Conservation (phyloP, 1,139 yeast genomes). For the Casaregolazyma lundiana region DNA sequence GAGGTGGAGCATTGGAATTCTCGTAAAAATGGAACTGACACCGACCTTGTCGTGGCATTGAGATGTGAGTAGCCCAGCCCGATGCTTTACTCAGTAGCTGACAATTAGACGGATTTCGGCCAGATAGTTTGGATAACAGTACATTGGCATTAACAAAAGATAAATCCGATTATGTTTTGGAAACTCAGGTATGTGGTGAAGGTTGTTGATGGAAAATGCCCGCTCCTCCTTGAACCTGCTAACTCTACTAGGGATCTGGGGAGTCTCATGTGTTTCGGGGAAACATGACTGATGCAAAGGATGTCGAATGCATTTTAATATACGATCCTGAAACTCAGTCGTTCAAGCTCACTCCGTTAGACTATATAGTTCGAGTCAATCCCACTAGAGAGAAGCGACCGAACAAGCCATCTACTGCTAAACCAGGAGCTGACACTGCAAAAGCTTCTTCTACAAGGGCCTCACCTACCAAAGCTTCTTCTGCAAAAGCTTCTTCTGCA, state of each 20-base stretch:
- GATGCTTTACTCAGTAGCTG: slow-evolving; percentile 7
- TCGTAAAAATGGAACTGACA: neutral
- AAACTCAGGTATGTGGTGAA: slow-evolving; percentile 13
- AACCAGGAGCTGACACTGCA: slow-evolving; percentile 2
- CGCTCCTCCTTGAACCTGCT: neutral
- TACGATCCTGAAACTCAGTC: slow-evolving; percentile 24
- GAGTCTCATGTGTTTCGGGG: slow-evolving; percentile 27
- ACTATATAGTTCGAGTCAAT: slow-evolving; percentile 27
- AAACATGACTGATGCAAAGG: slow-evolving; percentile 26
- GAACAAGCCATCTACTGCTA: neutral
- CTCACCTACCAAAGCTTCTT: slow-evolving; percentile 2
- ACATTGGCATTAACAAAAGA: slow-evolving; percentile 19
- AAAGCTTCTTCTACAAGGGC: slow-evolving; percentile 3
- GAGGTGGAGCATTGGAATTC: slow-evolving; percentile 1
- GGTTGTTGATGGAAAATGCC: neutral
- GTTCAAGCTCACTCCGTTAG: slow-evolving; percentile 29
- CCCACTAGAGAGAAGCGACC: slow-evolving; percentile 25
- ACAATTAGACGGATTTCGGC: slow-evolving; percentile 26
- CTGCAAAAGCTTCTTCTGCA: slow-evolving; percentile 10
- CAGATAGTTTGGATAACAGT: slow-evolving; percentile 25
- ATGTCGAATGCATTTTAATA: slow-evolving; percentile 32
- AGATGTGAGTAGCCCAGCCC: slow-evolving; percentile 16
- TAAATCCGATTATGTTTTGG: slow-evolving; percentile 25
- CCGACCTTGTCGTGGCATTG: slow-evolving; percentile 16
- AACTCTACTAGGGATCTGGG: slow-evolving; percentile 9